Percentiles rank a stretch among this genome's conserved stretches.
phyloP scores from a whole-genome alignment of 768 basidiomycete species.

The Asterophora parasitica region DNA sequence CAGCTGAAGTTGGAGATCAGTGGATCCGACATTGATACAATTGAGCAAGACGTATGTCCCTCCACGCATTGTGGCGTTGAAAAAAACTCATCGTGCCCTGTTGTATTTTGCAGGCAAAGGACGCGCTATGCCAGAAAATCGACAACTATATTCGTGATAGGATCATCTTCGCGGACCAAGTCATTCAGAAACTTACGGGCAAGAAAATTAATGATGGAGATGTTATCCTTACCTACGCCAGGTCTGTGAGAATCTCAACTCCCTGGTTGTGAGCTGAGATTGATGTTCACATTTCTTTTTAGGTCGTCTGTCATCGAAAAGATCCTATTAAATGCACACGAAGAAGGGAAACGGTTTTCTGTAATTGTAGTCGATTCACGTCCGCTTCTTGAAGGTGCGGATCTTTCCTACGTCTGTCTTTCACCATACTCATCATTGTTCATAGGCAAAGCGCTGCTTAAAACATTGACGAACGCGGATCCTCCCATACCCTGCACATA shows the following conservation, averaged over 20 bases:
- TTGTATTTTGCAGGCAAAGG: conserved; percentile 65
- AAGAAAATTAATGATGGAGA: conserved; percentile 95
- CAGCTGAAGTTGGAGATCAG: conserved; percentile 96
- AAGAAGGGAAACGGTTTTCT: conserved; percentile 72
- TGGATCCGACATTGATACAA: conserved; percentile 84
- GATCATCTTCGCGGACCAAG: conserved; percentile 88
- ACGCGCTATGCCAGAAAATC: conserved; percentile 76
- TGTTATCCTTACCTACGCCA: conserved; percentile 88
- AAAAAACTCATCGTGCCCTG: background rate
- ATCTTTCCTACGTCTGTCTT: background rate
- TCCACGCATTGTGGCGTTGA: background rate
- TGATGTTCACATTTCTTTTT: conserved; percentile 3
- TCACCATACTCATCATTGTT: conserved; percentile 4
- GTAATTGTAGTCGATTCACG: conserved; percentile 95
- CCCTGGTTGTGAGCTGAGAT: background rate
- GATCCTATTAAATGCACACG: conserved; percentile 73
- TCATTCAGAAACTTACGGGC: conserved; percentile 84
- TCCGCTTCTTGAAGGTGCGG: conserved; percentile 82
- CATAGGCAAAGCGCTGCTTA: conserved; percentile 74
- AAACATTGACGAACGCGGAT: conserved; percentile 54
- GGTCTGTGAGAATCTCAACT: conserved; percentile 39
- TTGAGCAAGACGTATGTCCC: conserved; percentile 81
- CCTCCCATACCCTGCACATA: conserved; percentile 82
- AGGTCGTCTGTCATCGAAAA: conserved; percentile 96
- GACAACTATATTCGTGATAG: conserved; percentile 92